Conservation (phyloP, 306 rosid genomes). For the Rosa multiflora region DNA sequence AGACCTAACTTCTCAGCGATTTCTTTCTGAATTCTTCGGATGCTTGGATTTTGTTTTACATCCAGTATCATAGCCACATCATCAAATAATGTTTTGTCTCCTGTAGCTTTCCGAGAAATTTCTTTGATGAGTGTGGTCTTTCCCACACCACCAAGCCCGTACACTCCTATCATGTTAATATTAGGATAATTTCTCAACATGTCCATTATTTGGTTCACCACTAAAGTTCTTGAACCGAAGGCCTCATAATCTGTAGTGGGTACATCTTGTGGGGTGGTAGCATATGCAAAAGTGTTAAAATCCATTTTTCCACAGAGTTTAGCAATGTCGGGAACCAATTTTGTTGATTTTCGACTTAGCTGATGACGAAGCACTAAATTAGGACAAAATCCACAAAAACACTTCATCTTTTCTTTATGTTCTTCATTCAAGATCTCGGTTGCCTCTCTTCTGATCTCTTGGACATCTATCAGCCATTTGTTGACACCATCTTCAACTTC, state of each 20-base stretch:
- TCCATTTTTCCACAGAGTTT: neutral
- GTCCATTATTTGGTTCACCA: neutral
- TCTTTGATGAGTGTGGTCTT: conserved; percentile 15
- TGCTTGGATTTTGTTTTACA: neutral
- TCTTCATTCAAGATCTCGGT: neutral
- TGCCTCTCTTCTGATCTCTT: neutral
- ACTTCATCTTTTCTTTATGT: neutral
- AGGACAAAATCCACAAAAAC: neutral
- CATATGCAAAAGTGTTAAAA: neutral
- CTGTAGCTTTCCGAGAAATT: neutral
- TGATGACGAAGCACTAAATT: conserved; percentile 1
- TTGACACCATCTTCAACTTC: neutral
- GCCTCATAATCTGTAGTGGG: neutral
- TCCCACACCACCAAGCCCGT: conserved; percentile 14
- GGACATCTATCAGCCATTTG: neutral
- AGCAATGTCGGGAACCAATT: neutral
- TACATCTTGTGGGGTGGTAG: neutral
- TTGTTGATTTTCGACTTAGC: neutral
- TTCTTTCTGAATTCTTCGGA: neutral
- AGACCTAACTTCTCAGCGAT: conserved; percentile 20
- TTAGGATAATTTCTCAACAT: neutral
- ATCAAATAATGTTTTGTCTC: neutral
- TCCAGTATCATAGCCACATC: neutral
- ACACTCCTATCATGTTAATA: neutral
- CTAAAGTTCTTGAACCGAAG: neutral